phyloP scores from a whole-genome alignment of 257 asterid genomes.

The Pogostemon cablin region DNA sequence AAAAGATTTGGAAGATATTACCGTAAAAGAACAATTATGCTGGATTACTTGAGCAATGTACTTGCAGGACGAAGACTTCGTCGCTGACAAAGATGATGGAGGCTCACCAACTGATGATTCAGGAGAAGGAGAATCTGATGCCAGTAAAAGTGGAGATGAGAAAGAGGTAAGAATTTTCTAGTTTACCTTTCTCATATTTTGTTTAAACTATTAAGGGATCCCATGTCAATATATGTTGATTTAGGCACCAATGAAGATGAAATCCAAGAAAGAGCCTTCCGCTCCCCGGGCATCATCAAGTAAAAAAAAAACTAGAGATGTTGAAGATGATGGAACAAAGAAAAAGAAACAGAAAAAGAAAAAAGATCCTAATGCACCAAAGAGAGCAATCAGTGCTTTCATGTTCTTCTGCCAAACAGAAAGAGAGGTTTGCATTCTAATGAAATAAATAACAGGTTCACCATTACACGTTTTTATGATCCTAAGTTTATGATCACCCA shows the following conservation, averaged over 20 bases:
- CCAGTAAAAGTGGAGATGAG: constrained; percentile 61
- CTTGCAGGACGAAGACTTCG: constrained; percentile 80
- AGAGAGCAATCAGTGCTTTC: constrained; percentile 76
- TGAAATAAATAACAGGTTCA: background rate
- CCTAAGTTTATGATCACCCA: background rate
- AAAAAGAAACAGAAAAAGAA: constrained; percentile 84
- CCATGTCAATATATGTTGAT: constrained; percentile 28
- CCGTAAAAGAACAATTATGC: background rate
- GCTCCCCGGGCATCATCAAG: constrained; percentile 55
- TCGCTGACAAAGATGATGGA: constrained; percentile 67
- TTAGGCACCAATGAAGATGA: constrained; percentile 63
- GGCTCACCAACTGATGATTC: constrained; percentile 98
- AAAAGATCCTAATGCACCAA: constrained; percentile 96
- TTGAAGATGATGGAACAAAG: constrained; percentile 62
- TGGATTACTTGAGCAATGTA: background rate
- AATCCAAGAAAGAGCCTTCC: constrained; percentile 59
- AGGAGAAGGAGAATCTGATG: constrained; percentile 83
- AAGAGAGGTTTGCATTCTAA: constrained; percentile 67
- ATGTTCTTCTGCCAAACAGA: constrained; percentile 87
- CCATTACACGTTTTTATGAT: too few relatives aligned
- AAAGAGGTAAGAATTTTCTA: constrained; percentile 52
- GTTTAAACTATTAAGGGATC: constrained; percentile 17
- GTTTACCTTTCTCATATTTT: constrained; percentile 4
- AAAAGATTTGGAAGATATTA: background rate
- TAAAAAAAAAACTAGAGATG: constrained; percentile 60